phyloP scores from a whole-genome alignment of 192 early-diverging fungal genomes.

The Backusella tarrabulga region DNA sequence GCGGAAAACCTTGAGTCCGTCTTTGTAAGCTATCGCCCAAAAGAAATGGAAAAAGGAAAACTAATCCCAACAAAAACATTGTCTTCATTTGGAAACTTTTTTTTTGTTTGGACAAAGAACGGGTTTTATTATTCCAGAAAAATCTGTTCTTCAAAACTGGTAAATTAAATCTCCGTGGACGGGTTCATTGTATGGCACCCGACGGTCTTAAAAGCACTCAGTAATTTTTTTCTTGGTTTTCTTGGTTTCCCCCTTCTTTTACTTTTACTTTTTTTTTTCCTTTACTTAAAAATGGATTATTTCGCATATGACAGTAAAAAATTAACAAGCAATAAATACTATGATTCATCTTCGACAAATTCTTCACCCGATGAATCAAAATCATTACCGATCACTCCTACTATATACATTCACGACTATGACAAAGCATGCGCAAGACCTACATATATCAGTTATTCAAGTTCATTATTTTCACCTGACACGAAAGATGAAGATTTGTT shows the following conservation, averaged over 20 bases:
- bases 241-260: background rate
- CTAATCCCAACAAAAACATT: background rate
- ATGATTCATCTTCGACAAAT: background rate
- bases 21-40: background rate
- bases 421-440: background rate
- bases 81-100: background rate
- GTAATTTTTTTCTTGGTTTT: background rate
- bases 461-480: background rate
- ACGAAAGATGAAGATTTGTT: background rate
- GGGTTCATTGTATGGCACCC: background rate
- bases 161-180: background rate
- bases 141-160: background rate
- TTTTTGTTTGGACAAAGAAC: background rate
- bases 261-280: background rate
- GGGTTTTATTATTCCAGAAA: background rate
- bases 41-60: background rate
- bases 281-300: slow-evolving; percentile 17
- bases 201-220: background rate
- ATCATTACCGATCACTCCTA: slow-evolving; percentile 8
- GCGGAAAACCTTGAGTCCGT: background rate
- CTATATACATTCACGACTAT: slow-evolving; percentile 1
- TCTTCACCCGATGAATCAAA: background rate
- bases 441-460: slow-evolving; percentile 6
- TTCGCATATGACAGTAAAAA: slow-evolving; percentile 16
- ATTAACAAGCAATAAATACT: background rate